Base-by-base conservation (phyloP, 257 asterid species). In the Gynochthodes officinalis region DNA sequence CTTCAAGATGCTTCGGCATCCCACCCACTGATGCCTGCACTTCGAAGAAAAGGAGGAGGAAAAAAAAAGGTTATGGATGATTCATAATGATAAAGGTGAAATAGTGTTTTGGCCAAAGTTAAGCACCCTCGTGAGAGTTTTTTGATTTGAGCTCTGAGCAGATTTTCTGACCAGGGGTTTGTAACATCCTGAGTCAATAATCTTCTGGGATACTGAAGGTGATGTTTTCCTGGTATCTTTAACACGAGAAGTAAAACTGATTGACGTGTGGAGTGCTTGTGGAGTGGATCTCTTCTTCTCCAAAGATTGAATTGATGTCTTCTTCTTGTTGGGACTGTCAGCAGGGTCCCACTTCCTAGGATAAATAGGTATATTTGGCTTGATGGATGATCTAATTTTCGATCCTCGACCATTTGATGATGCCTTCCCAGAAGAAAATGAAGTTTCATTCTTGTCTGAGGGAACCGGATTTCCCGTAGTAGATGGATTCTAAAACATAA, bases 191-290 rank as follows among this genome's bases (percentile, higher is more conserved):
- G 84, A 70, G 43, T 82, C 85, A 44, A 73, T 81, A 32, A 71
- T 71, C 81, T 85, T 89, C 72, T 73, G 76, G 37, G 67, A 63
- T 73, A 60, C 76, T 8, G 91, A 85, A 79, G 92, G 81, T 48
- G 77, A 42, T 50, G 66, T 65, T 68, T 83, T 85, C 33, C 40
- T 83, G 57, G 80, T 70, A 61, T 74, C 82, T 39, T 68, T 75
- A 40, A 65, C 74, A 77, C 75, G 74, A 70, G 89, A 70, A 61
- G 76, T 70, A 39, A 79, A 73, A 53, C 78, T 80, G 73, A 83
- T 80, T 64, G 96, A 81, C 88, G 79, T 78, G 81, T 87, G 95
- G 79, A 86, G 87, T 62, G 97, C 81, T 67, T 83, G 83, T 32
- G 81, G 65, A 74, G 68, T 76, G 48, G 88, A 69, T 67, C 76